A percentile compares a stretch with the other conserved stretches of the same genome.
Evolutionary conservation across 176 grass and related monocot species (phyloP).

Genomic region (Carex littledalei): DNA sequence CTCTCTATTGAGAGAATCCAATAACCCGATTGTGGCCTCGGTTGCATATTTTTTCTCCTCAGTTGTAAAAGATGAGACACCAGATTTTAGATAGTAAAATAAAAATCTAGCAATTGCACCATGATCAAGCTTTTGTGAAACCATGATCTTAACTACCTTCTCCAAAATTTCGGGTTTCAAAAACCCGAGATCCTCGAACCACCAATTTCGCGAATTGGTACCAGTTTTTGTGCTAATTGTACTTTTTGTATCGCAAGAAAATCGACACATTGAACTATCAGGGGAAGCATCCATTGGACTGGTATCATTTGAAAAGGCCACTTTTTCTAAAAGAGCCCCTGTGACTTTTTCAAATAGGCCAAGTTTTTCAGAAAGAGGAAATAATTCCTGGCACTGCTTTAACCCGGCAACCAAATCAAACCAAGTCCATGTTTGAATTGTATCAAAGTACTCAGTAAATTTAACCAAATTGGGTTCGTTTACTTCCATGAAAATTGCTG

Average conservation of each 20-base stretch:
- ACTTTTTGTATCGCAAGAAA: slow-evolving; percentile 84
- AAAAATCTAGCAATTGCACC: slow-evolving; percentile 52
- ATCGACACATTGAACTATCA: slow-evolving; percentile 73
- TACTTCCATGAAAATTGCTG: slow-evolving; percentile 75
- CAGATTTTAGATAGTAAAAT: slow-evolving; percentile 74
- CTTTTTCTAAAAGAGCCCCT: slow-evolving; percentile 42
- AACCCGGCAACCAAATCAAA: slow-evolving; percentile 42
- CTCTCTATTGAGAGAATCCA: slow-evolving; percentile 47
- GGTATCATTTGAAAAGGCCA: slow-evolving; percentile 43
- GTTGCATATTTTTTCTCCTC: slow-evolving; percentile 53
- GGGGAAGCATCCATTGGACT: slow-evolving; percentile 75
- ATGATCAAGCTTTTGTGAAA: slow-evolving; percentile 53
- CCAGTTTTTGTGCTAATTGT: slow-evolving; percentile 48
- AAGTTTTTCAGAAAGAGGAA: slow-evolving; percentile 34
- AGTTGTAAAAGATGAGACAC: slow-evolving; percentile 20
- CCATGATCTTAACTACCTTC: slow-evolving; percentile 49
- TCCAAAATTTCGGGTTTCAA: slow-evolving; percentile 40
- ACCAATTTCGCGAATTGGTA: slow-evolving; percentile 54
- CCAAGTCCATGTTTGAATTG: slow-evolving; percentile 84
- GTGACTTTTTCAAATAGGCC: slow-evolving; percentile 48
- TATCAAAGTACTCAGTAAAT: slow-evolving; percentile 46
- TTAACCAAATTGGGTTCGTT: slow-evolving; percentile 39
- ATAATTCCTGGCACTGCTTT: slow-evolving; percentile 62
- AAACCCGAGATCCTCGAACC: slow-evolving; percentile 77
- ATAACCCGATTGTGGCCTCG: slow-evolving; percentile 37